phyloP scores from a whole-genome alignment of 305 asterid genomes.

The Striga hermonthica region DNA sequence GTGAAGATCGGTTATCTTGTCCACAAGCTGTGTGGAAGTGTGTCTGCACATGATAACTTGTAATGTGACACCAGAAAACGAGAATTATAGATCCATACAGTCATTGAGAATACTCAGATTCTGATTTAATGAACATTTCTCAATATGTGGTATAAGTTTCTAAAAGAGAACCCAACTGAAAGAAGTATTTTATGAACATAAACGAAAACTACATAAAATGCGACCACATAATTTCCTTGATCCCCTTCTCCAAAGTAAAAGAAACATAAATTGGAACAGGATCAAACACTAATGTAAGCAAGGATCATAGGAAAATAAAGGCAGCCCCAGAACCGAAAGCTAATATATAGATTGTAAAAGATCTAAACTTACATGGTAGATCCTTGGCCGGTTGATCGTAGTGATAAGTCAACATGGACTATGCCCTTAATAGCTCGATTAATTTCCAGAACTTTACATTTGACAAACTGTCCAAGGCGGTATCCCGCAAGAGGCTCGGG shows the following conservation, averaged over 20 bases:
- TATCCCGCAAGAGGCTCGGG: conserved; percentile 73
- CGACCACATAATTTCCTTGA: not conserved
- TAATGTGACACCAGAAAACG: conserved; percentile 23
- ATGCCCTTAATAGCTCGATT: conserved; percentile 47
- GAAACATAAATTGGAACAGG: conserved; percentile 3
- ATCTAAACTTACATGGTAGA: conserved; percentile 47
- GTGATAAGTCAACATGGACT: conserved; percentile 74
- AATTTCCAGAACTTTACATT: conserved; percentile 74
- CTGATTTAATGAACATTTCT: not conserved
- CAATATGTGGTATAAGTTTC: not conserved
- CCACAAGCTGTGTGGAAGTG: conserved; percentile 38
- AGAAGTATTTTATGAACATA: not conserved
- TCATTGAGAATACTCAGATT: conserved; percentile 1
- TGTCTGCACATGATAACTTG: conserved; percentile 43
- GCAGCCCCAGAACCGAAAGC: not conserved
- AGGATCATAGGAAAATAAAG: conserved; percentile 7
- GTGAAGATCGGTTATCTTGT: conserved; percentile 62
- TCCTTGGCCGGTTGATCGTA: conserved; percentile 41
- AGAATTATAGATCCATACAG: conserved; percentile 11
- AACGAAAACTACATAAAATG: conserved; percentile 3
- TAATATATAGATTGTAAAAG: conserved; percentile 25
- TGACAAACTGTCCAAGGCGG: conserved; percentile 75
- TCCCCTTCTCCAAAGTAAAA: not conserved
- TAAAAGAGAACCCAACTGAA: not conserved
- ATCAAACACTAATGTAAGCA: conserved; percentile 17